A percentile compares a stretch with the other conserved stretches of the same genome.
These are phyloP conservation scores for Beauveria scarabaeidicola DNA, from an alignment of 2,329 filamentous ascomycete species.

Conservation along the genomic window DNA sequence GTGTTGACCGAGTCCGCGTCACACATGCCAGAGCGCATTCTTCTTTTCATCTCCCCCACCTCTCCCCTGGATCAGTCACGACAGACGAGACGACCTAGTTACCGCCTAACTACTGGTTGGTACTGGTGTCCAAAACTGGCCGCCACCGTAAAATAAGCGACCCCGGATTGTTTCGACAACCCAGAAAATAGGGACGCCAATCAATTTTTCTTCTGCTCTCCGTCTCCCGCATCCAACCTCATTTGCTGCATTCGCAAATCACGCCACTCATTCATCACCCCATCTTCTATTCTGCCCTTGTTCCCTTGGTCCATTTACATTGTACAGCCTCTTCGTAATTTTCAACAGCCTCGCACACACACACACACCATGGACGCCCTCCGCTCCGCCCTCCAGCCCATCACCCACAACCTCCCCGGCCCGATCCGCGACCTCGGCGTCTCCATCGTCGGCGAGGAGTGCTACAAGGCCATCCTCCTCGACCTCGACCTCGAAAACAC, in stretches of 20 bases:
- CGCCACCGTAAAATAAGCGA: background rate
- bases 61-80: no score
- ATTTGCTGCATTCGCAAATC: background rate
- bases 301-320: background rate
- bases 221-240: background rate
- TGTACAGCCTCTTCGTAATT: background rate
- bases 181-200: background rate
- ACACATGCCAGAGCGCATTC: background rate
- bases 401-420: slow-evolving; percentile 64
- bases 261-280: slow-evolving; percentile 3
- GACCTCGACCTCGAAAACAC: slow-evolving; percentile 71
- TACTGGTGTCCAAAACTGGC: background rate
- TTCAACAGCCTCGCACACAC: background rate
- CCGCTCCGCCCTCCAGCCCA: slow-evolving; percentile 54
- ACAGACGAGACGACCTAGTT: no score
- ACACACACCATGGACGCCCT: slow-evolving; percentile 48
- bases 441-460: slow-evolving; percentile 71
- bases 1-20: background rate
- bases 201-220: background rate
- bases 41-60: background rate
- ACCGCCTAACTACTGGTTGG: no score
- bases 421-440: slow-evolving; percentile 67
- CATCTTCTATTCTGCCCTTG: background rate
- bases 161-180: background rate
- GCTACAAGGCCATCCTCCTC: slow-evolving; percentile 80